Evolutionary conservation across 75 land plant species (phyloP).

Genomic region (Picea sitchensis): DNA sequence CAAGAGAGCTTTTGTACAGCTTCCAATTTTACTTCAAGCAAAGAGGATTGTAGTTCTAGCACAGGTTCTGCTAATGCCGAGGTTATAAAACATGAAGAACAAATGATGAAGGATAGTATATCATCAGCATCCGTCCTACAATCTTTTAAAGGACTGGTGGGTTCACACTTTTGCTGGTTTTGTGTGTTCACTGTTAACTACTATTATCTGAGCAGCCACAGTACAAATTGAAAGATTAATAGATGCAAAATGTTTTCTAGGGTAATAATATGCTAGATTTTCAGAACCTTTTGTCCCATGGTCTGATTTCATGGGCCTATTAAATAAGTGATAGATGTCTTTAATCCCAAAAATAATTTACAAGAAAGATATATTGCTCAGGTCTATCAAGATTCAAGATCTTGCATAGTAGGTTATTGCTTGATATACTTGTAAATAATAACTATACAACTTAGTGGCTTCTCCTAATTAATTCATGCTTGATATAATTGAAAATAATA

Average conservation of each 20-base stretch:
- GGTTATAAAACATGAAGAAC: slow-evolving; percentile 10
- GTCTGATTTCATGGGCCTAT: neutral
- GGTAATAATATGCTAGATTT: neutral
- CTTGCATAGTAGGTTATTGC: neutral
- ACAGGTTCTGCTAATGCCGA: slow-evolving; percentile 7
- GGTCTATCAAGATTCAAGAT: slow-evolving; percentile 1
- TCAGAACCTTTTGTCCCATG: neutral
- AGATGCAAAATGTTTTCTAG: neutral
- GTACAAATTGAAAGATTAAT: neutral
- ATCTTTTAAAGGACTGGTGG: slow-evolving; percentile 11
- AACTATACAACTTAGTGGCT: no score
- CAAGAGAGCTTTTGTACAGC: slow-evolving; percentile 7
- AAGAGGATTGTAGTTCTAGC: slow-evolving; percentile 1
- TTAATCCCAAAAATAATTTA: neutral
- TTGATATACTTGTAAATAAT: no score
- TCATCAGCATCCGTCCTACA: slow-evolving; percentile 7
- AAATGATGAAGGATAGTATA: slow-evolving; percentile 1
- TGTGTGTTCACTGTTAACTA: neutral
- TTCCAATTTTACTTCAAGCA: slow-evolving; percentile 1
- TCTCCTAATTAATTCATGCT: no score
- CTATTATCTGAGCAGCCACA: neutral
- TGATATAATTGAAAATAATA: no score
- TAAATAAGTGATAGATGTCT: neutral
- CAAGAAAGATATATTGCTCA: neutral
- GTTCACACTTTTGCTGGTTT: slow-evolving; percentile 6